Percentiles rank a stretch among this genome's conserved stretches.
Conservation (phyloP, 495 filamentous ascomycete species). For the Xylaria nigripes region DNA sequence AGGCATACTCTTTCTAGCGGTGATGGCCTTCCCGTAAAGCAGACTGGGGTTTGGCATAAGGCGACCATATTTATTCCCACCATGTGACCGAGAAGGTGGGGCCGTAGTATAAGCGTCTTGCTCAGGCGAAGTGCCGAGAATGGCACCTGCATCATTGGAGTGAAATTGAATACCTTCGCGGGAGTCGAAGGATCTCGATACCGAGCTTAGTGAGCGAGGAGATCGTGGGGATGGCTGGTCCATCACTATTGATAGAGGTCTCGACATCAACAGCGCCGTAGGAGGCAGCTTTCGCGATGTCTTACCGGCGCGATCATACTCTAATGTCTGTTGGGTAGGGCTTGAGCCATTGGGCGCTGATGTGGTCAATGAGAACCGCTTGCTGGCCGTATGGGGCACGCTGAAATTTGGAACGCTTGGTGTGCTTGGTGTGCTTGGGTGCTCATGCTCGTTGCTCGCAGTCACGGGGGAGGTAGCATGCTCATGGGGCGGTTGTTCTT, state of each 20-base stretch:
- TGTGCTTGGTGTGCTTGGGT: slow-evolving; percentile 19
- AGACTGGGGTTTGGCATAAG: background rate
- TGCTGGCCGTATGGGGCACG: slow-evolving; percentile 35
- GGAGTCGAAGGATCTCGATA: slow-evolving; percentile 9
- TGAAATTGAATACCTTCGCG: background rate
- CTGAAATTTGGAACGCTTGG: slow-evolving; percentile 40
- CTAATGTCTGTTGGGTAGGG: slow-evolving; percentile 7
- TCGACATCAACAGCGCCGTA: slow-evolving; percentile 32
- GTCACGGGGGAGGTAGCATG: background rate
- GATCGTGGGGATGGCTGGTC: slow-evolving; percentile 40
- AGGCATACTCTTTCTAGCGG: slow-evolving; percentile 49
- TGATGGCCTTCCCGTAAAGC: slow-evolving; percentile 18
- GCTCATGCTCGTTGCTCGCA: slow-evolving; percentile 12
- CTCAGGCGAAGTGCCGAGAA: slow-evolving; percentile 4
- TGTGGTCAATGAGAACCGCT: slow-evolving; percentile 33
- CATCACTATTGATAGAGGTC: slow-evolving; percentile 42
- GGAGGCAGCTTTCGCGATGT: slow-evolving; percentile 33
- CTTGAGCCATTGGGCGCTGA: slow-evolving; percentile 2
- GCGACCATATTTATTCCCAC: background rate
- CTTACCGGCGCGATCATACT: slow-evolving; percentile 15
- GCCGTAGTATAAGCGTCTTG: background rate
- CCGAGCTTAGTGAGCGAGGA: slow-evolving; percentile 8
- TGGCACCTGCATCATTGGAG: background rate
- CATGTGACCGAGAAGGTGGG: background rate
- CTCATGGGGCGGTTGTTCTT: slow-evolving; percentile 7